Base-by-base conservation (phyloP, 192 early-diverging fungal species). In the Coemansia sp. region DNA sequence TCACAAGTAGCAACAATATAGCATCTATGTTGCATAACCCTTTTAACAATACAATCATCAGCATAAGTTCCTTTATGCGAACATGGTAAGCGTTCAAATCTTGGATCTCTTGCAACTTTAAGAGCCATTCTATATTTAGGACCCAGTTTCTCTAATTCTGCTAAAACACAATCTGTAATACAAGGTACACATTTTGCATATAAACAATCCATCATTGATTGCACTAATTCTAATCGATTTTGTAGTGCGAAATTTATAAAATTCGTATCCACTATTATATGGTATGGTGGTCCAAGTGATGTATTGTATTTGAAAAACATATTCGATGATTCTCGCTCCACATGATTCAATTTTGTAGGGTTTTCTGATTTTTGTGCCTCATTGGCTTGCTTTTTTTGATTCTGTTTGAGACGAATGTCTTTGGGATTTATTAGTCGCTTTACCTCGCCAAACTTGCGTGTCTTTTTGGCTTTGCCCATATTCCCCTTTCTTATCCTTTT, bases 211-310 rank as follows among this genome's bases (percentile, higher is more conserved):
- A 99, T 98, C 94, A 96, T 95, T 20, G 93, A 89, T 60, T 95
- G 92, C 29, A 97, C 87, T 29, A 96, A 84, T 74, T 99, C 97
- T 25, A 99, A 87, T 73, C 98, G 96, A 86, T 99, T 99, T 76
- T 97, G 96, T 71, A 99, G 94, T 10, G 95, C 93, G 74, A 99
- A 97, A 85, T 99, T 99, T 87, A 99, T 98, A 61, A 99, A 99
- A 78, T 99, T 99, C 70, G 97, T 98, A 82, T 99, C 97, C 36
- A 99, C 88, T 10, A 99, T 78, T 22, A 99, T 87, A 66, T 94
- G 91, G 80, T 99, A 99, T 17, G 97, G 97, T 39, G 97, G 97
- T 3, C 92, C 94, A 4, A 99, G 84, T 31, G 93, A 91, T 23
- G 91, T 87, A 75, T 99, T 99, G 82, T 97, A 92, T 74, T 94